Base-by-base conservation (phyloP, 2,329 filamentous ascomycete species). In the Aspergillus sp. region DNA sequence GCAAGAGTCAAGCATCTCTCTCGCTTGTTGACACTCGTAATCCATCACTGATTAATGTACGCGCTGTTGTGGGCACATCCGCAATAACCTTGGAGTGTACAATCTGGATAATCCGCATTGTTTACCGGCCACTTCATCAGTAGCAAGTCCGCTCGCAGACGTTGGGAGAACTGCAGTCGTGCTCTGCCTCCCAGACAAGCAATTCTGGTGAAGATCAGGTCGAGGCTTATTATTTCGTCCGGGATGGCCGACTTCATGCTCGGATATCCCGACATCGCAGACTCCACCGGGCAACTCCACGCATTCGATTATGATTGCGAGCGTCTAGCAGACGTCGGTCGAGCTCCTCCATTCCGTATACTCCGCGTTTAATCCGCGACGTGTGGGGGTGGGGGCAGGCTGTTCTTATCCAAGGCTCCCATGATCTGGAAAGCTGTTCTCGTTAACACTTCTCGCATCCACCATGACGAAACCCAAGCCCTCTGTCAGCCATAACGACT, bases 401-500 rank as follows among this genome's bases (percentile, higher is more conserved):
- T 11, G n/a, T n/a, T 10, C 11, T 11, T 9, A 3, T 35, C 33
- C 11, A 13, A 35, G 11, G 33, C 3, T 4, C 33, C 33, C 11
- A n/a, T 13, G 8, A 8, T 41, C 38, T 10, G 17, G 38, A 36
- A 10, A 14, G 9, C 4, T 14, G 33, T 16, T 10, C 11, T 36
- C n/a, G 33, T 36, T 16, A 4, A 36, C n/a, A 14, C 4, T 16
- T 36, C 11, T 16, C 33, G n/a, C 33, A 36, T 4, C 33, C 42
- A 45, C 16, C 44, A 45, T 45, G 44, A 10, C 16, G 11, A 24
- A 45, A 4, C 14, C 44, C 41, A 50, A 50, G 32, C 40, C 42
- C 6, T 44, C 38, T 14, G 16, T 33, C 3, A 49, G 19, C n/a
- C 52, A 54, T 32, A 32, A 48, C 19, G 49, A 54, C 16, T 45